These are phyloP conservation scores for Cyclocybe cylindracea DNA, from an alignment of 768 basidiomycete genomes.

Conservation along the genomic window DNA sequence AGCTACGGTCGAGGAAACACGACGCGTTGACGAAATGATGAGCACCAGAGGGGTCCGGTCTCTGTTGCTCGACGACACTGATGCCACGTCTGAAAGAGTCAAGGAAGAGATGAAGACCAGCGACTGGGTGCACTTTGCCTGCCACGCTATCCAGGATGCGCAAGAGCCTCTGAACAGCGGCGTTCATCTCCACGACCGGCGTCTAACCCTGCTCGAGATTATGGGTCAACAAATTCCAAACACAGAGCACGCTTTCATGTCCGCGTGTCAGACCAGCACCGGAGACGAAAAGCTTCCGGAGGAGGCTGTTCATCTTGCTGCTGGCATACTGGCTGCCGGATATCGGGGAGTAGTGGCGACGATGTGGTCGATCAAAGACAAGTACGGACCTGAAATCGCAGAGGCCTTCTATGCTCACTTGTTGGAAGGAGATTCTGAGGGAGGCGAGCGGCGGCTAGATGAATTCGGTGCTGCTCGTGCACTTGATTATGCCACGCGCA, in stretches of 20 bases:
- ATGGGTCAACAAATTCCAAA: conserved; percentile 8
- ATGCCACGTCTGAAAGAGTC: conserved; percentile 15
- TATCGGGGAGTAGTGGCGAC: conserved; percentile 33
- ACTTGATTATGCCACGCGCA: conserved; percentile 14
- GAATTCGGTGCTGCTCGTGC: conserved; percentile 13
- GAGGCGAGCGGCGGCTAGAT: background rate
- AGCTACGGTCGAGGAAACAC: conserved; percentile 5
- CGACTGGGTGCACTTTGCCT: conserved; percentile 33
- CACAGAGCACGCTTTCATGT: conserved; percentile 35
- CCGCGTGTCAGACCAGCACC: conserved; percentile 41
- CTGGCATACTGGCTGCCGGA: conserved; percentile 34
- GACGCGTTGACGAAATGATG: background rate
- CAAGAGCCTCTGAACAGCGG: conserved; percentile 23
- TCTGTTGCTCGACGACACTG: conserved; percentile 1
- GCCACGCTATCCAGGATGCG: conserved; percentile 30
- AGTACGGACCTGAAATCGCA: conserved; percentile 28
- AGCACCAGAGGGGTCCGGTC: background rate
- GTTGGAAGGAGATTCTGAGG: conserved; percentile 1
- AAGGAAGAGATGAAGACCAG: conserved; percentile 11
- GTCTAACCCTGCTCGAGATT: conserved; percentile 12
- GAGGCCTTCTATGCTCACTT: conserved; percentile 26
- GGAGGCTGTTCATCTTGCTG: conserved; percentile 38
- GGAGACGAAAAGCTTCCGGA: conserved; percentile 26
- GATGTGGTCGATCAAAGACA: conserved; percentile 39
- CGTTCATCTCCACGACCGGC: conserved; percentile 18